Base-by-base conservation (phyloP, 495 filamentous ascomycete genomes). In the Aspergillus homomorphus region DNA sequence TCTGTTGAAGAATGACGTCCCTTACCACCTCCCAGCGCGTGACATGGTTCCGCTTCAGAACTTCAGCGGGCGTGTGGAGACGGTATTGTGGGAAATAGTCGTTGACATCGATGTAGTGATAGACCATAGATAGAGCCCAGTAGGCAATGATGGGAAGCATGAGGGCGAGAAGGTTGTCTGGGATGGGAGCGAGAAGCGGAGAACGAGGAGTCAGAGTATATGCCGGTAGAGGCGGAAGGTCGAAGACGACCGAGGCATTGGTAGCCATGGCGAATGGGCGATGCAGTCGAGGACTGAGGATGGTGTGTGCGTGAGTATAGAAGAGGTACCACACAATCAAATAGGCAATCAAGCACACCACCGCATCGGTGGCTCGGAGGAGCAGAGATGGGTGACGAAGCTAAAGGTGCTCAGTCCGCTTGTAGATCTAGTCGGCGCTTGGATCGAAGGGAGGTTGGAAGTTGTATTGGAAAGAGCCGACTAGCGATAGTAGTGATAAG, bases 61-160 rank as follows among this genome's bases (percentile, higher is more conserved):
- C 82, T 66, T 96, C 93, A 51, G 89, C 90, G 24, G 93, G 92
- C 0, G 93, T 96, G 78, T 96, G 93, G 45, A 97, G 77, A 52
- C 93, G 87, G 75, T 96, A 95, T 62, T 92, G 82, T 30, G 90
- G 84, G 67, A 94, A 93, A 43, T 90, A 80, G 69, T 94, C 87
- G 69, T 86, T 84, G 49, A 84, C 74, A 74, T 96, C 92, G 66
- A 97, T 81, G 60, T 84, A 68, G 75, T 96, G 91, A 76, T 94
- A 98, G 66, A 94, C 71, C 69, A 89, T 74, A n/a, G 92, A 96
- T 43, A 95, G 64, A 26, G 73, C 75, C 93, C 94, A 97, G 78
- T 98, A 98, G 43, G 89, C 90, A 63, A 89, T 67, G 52, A 95
- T 82, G n/a, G 91, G 91, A 7, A 89, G 75, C 41, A 89, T 68